Evolutionary conservation across 164 flowering plant species (phyloP).

Genomic region (Tinospora cordifolia): DNA sequence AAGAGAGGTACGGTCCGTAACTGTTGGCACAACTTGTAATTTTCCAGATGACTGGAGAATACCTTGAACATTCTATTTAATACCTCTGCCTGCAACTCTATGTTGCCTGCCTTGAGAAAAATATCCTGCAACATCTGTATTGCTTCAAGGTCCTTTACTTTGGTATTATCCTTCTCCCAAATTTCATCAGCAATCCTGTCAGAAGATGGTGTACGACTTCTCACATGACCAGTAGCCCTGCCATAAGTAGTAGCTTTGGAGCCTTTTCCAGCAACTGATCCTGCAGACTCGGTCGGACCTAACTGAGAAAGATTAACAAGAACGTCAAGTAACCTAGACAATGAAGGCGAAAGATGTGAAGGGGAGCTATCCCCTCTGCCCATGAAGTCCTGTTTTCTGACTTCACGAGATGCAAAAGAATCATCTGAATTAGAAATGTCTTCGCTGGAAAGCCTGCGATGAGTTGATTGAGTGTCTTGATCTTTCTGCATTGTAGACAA

Average conservation of each 20-base stretch:
- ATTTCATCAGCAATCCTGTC: conserved; percentile 55
- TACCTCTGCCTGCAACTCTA: conserved; percentile 85
- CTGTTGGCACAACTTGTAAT: conserved; percentile 89
- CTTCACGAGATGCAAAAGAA: conserved; percentile 23
- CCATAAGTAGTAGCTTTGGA: conserved; percentile 39
- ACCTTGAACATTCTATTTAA: conserved; percentile 90
- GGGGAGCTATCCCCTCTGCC: conserved; percentile 29
- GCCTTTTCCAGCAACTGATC: conserved; percentile 35
- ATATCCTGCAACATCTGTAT: conserved; percentile 95
- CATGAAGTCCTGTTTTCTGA: conserved; percentile 17
- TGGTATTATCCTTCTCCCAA: conserved; percentile 68
- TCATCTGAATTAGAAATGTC: conserved; percentile 26
- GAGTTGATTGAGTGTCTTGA: conserved; percentile 27
- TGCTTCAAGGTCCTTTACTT: conserved; percentile 93
- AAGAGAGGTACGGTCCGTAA: conserved; percentile 89
- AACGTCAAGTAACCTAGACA: conserved; percentile 90
- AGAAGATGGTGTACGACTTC: conserved; percentile 52
- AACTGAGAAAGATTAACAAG: conserved; percentile 83
- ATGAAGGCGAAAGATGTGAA: conserved; percentile 54
- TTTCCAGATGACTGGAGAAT: conserved; percentile 91
- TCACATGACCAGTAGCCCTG: conserved; percentile 46
- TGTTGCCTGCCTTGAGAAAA: conserved; percentile 79
- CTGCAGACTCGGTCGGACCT: conserved; percentile 54
- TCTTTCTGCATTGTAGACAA: conserved; percentile 51
- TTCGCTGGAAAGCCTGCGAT: conserved; percentile 27